These are phyloP conservation scores for Theobroma grandiflorum DNA, from an alignment of 441 rosid genomes.

Conservation along the genomic window DNA sequence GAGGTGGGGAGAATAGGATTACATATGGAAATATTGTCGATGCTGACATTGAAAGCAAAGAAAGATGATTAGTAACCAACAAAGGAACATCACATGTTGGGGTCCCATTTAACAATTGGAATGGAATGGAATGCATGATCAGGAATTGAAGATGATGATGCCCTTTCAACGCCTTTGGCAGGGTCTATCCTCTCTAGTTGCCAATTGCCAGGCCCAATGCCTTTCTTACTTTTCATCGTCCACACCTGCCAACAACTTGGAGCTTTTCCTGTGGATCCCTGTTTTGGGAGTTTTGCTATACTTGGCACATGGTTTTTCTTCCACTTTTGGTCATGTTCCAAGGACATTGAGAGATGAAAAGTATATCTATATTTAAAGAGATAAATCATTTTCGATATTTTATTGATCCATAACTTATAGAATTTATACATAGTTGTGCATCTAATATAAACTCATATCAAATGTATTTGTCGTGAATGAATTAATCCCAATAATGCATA, in stretches of 20 bases:
- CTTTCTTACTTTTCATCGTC: neutral
- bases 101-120: neutral
- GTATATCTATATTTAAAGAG: neutral
- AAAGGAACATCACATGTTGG: neutral
- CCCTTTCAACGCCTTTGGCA: neutral
- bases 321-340: too few relatives aligned
- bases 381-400: too few relatives aligned
- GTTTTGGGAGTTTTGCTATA: neutral
- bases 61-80: neutral
- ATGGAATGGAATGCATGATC: neutral
- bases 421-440: too few relatives aligned
- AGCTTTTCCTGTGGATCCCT: neutral
- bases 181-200: neutral
- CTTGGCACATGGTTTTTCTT: neutral
- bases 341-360: neutral
- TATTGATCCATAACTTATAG: too few relatives aligned
- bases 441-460: too few relatives aligned
- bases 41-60: neutral
- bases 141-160: neutral
- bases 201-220: neutral
- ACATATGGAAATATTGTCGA: neutral
- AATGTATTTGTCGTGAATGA: too few relatives aligned
- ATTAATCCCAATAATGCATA: too few relatives aligned
- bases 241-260: neutral
- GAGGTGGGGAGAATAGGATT: neutral